Evolutionary conservation across 2,329 filamentous ascomycete genomes (phyloP).

Genomic region (Cladorrhinum sp.): DNA sequence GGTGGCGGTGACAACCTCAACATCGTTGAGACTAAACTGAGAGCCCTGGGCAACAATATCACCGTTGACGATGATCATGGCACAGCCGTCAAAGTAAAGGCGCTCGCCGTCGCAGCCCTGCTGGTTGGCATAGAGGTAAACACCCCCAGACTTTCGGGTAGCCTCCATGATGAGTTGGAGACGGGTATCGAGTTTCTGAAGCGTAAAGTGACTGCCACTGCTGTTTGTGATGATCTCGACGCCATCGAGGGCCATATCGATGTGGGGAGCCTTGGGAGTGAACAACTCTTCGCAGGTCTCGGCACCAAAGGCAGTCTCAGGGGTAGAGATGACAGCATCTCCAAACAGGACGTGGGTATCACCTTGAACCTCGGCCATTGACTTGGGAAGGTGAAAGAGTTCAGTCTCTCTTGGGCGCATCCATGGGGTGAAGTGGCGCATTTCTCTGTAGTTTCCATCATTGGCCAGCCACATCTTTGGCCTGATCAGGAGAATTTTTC

Average conservation of each 20-base stretch:
- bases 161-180: slow-evolving; percentile 64
- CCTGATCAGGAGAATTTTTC: slow-evolving; percentile 64
- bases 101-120: slow-evolving; percentile 56
- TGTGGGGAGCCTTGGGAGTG: slow-evolving; percentile 27
- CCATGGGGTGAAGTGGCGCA: slow-evolving; percentile 64
- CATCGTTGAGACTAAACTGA: slow-evolving; percentile 63
- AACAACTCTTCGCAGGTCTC: slow-evolving; percentile 31
- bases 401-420: slow-evolving; percentile 56
- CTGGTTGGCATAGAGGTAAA: slow-evolving; percentile 61
- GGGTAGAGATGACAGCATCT: slow-evolving; percentile 59
- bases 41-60: slow-evolving; percentile 57
- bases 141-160: slow-evolving; percentile 46
- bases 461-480: slow-evolving; percentile 55
- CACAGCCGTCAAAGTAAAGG: slow-evolving; percentile 61
- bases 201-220: slow-evolving; percentile 61
- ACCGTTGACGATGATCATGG: slow-evolving; percentile 62
- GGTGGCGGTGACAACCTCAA: slow-evolving; percentile 64
- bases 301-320: slow-evolving; percentile 59
- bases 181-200: slow-evolving; percentile 61
- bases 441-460: slow-evolving; percentile 65
- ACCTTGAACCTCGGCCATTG: slow-evolving; percentile 53
- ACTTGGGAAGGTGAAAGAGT: slow-evolving; percentile 60
- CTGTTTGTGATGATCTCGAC: slow-evolving; percentile 71
- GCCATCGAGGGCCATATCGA: slow-evolving; percentile 61
- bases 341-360: slow-evolving; percentile 57